Base-by-base conservation (phyloP, 441 rosid genomes). In the Pelargonium australe region DNA sequence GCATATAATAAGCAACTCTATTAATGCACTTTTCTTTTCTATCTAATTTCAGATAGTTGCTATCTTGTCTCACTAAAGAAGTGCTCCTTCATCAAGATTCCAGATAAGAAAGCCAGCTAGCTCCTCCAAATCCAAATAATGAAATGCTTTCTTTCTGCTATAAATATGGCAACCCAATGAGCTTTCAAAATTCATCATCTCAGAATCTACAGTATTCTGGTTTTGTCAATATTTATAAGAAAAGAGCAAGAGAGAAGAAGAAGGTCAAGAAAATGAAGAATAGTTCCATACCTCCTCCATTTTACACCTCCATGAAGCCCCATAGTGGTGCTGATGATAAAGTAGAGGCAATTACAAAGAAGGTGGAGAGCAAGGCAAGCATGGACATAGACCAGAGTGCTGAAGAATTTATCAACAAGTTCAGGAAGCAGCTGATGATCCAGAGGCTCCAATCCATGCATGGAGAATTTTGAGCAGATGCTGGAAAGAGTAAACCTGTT, bases 361-460 rank as follows among this genome's bases (percentile, higher is more conserved):
- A 70, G 66, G 72, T 79, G 4, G 83, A 75, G 75, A 80, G 80
- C 65, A 58, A 70, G 73, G 78, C 78, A 69, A 72, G 81, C 14
- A 80, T 79, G 74, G 96, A 91, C 78, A 82, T 91, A 45, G 82
- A 91, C 17, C 76, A 86, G 64, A 86, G 92, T 37, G 97, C 96
- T 0, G 97, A 91, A 66, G 89, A 87, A n/a, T 91, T 91, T 80
- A 91, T 89, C 78, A 68, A 79, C 69, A 87, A 89, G n/a, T 91
- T 91, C 81, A 83, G 86, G 81, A 76, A 83, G 7, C 88, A 89
- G 74, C 86, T 91, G 63, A 37, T 83, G 77, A 79, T 89, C 16
- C 96, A 89, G 68, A 85, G 92, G 80, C 90, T 86, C 2, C 89
- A 91, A 67, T 89, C 97, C 72, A 20, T 86, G 0, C 72, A 20